Evolutionary conservation across 2,329 filamentous ascomycete genomes (phyloP), one percentile per base, ranked within the genome.

Genomic region (Fusarium buxicola): DNA sequence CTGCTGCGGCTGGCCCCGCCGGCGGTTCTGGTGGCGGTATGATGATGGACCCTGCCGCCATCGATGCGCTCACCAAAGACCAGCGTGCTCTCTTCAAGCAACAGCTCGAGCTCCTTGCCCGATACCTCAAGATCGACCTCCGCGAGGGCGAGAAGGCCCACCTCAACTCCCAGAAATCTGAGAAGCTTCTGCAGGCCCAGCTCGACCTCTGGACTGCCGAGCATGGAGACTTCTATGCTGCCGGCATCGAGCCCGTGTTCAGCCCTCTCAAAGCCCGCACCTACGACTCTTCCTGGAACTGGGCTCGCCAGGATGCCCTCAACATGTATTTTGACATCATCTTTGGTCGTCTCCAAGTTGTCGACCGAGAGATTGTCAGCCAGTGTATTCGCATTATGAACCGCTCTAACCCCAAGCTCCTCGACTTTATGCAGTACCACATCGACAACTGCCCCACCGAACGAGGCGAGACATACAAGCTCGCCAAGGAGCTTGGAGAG

Each of bases 251-350:
- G 77, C 95, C 95, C 10, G 89, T 93, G 16, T 99, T 99, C 80
- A 96, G 91, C 73, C 83, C 92, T 5, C 87, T 98, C 63, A 99
- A 99, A 78, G 95, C 95, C 28, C 91, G 95, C 74, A 89, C 95
- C 9, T 99, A 99, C 80, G 95, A 99, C 77, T 98, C 95, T 0
- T 96, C 93, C 1, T 99, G 95, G 95, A 99, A 99, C 78, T 99
- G 95, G 95, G 95, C 93, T 61, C 90, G 95, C 48, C 95, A 99
- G 76, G 95, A 99, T 77, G 95, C 94, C 25, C 87, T 99, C 50
- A 95, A 86, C 81, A 99, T 99, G 94, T 99, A 95, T 83, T 99
- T 93, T 80, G 95, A 99, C 74, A 96, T 99, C 74, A 97, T 99
- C 74, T 99, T 99, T 72, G 95, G 95, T 56, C 89, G 95, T 60